These are phyloP conservation scores for Pseudonectria buxi DNA, from an alignment of 2,329 filamentous ascomycete species.

Conservation along the genomic window DNA sequence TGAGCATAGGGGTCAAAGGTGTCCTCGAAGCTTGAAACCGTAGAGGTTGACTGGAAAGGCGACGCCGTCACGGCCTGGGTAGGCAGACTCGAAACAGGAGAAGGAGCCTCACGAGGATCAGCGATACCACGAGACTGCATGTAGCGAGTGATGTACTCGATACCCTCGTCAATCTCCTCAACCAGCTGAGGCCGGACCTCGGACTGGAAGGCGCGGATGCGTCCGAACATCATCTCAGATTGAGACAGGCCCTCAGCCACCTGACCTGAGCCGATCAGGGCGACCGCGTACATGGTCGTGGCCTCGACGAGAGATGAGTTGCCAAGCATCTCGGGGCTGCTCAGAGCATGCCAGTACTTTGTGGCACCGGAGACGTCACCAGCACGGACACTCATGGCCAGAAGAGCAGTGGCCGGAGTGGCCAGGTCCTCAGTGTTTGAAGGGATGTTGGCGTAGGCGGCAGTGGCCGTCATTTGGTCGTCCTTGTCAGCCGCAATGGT, in stretches of 20 bases:
- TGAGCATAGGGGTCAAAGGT: slow-evolving; percentile 85
- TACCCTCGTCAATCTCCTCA: slow-evolving; percentile 82
- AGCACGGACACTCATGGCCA: slow-evolving; percentile 78
- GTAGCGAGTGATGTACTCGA: slow-evolving; percentile 59
- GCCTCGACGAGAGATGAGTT: slow-evolving; percentile 71
- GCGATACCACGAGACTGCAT: slow-evolving; percentile 50
- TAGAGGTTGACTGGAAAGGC: slow-evolving; percentile 47
- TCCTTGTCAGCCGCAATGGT: slow-evolving; percentile 74
- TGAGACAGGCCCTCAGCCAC: slow-evolving; percentile 74
- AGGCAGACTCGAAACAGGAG: slow-evolving; percentile 37
- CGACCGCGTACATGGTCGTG: slow-evolving; percentile 82
- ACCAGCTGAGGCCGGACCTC: slow-evolving; percentile 48
- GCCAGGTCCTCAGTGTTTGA: slow-evolving; percentile 42
- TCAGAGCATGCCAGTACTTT: slow-evolving; percentile 73
- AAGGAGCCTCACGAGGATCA: slow-evolving; percentile 48
- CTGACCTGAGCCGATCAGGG: slow-evolving; percentile 78
- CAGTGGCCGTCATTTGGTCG: slow-evolving; percentile 59
- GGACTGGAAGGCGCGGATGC: slow-evolving; percentile 59
- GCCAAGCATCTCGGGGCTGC: slow-evolving; percentile 52
- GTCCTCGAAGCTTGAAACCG: slow-evolving; percentile 64
- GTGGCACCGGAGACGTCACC: slow-evolving; percentile 73
- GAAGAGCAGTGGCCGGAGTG: slow-evolving; percentile 67
- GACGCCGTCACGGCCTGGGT: slow-evolving; percentile 39
- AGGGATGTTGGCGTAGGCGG: slow-evolving; percentile 56
- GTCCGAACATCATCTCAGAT: slow-evolving; percentile 79